Conservation (phyloP, 2,329 filamentous ascomycete genomes). For the Scedosporium aurantiacum region DNA sequence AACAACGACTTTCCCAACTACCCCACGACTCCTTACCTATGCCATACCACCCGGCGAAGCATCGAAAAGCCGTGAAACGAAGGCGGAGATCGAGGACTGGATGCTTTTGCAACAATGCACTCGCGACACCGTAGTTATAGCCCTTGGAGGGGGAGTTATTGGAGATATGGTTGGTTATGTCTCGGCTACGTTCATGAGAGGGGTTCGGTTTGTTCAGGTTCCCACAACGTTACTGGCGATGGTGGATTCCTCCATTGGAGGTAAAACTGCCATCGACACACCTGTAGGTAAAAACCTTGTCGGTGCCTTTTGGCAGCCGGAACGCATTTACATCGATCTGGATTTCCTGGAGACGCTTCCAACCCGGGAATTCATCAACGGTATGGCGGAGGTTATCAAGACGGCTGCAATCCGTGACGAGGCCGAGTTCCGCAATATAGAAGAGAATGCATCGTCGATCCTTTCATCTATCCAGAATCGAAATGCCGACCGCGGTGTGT, state of each 20-base stretch:
- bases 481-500: slow-evolving; percentile 26
- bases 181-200: slow-evolving; percentile 96
- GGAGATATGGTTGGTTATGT: slow-evolving; percentile 97
- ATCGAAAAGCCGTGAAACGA: slow-evolving; percentile 87
- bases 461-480: slow-evolving; percentile 50
- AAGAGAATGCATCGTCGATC: slow-evolving; percentile 69
- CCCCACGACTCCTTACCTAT: slow-evolving; percentile 69
- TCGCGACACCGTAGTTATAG: slow-evolving; percentile 87
- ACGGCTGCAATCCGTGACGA: slow-evolving; percentile 96
- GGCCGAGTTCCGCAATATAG: slow-evolving; percentile 71
- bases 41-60: slow-evolving; percentile 82
- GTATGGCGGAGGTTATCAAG: slow-evolving; percentile 97
- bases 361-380: slow-evolving; percentile 89
- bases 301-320: slow-evolving; percentile 92
- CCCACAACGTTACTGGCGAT: slow-evolving; percentile 90
- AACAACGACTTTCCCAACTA: slow-evolving; percentile 19
- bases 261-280: slow-evolving; percentile 96
- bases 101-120: slow-evolving; percentile 87
- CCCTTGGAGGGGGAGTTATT: slow-evolving; percentile 90
- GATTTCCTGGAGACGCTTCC: slow-evolving; percentile 85
- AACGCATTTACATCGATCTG: slow-evolving; percentile 88
- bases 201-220: slow-evolving; percentile 90
- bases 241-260: slow-evolving; percentile 97
- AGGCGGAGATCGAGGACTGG: slow-evolving; percentile 96
- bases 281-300: slow-evolving; percentile 93